Conservation (phyloP, 2,329 filamentous ascomycete species). For the Seiridium cupressi region DNA sequence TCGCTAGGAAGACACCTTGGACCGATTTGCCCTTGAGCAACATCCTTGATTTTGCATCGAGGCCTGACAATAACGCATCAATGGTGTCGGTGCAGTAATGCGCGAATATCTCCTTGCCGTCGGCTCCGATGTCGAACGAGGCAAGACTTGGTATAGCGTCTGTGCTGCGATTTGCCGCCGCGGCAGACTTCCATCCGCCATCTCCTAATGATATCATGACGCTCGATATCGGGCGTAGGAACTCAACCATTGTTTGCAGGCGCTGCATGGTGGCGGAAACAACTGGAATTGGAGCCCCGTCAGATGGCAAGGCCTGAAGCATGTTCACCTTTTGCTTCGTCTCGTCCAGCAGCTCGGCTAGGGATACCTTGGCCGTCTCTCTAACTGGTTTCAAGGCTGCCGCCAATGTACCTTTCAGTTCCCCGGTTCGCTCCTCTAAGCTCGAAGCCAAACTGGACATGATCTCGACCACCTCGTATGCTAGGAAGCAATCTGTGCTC, state of each 20-base stretch:
- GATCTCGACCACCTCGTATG: constrained; percentile 93
- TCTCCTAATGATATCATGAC: constrained; percentile 92
- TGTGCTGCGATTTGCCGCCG: constrained; percentile 50
- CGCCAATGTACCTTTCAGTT: constrained; percentile 78
- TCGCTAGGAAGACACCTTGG: constrained; percentile 86
- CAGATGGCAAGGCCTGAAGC: constrained; percentile 68
- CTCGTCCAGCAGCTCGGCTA: constrained; percentile 81
- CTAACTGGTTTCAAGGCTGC: constrained; percentile 86
- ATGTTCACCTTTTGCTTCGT: constrained; percentile 67
- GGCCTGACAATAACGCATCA: constrained; percentile 70
- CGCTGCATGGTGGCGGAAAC: constrained; percentile 84
- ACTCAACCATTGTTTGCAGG: constrained; percentile 82
- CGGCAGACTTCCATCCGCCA: constrained; percentile 74
- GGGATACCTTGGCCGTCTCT: constrained; percentile 85
- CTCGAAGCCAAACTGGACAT: constrained; percentile 76
- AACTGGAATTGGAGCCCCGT: constrained; percentile 75
- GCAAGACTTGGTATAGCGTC: constrained; percentile 69
- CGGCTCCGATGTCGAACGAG: constrained; percentile 84
- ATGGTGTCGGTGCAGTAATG: constrained; percentile 90
- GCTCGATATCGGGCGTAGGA: constrained; percentile 80
- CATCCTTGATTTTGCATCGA: constrained; percentile 71
- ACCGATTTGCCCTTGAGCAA: constrained; percentile 76
- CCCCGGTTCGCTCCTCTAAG: constrained; percentile 78
- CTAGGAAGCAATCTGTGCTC: constrained; percentile 88
- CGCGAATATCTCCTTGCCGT: constrained; percentile 83